Base-by-base conservation (phyloP, 2,329 filamentous ascomycete species). In the Cladophialophora chaetospira region DNA sequence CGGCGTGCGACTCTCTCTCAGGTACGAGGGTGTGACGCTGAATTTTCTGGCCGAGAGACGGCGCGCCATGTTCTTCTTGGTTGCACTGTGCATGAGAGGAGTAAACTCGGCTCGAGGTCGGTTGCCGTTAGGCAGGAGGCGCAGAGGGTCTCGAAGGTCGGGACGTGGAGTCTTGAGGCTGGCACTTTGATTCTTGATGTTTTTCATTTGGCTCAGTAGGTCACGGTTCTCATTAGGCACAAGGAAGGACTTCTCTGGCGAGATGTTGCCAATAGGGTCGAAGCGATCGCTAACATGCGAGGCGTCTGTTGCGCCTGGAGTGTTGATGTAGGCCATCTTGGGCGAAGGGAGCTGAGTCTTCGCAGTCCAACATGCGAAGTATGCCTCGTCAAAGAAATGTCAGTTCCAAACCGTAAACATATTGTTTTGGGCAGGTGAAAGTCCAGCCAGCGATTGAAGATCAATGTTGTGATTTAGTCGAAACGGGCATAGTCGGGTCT, bases 261-360 rank as follows among this genome's bases (percentile, higher is more conserved):
- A 95, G 65, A 93, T 86, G 67, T 91, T 88, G 71, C 95, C 91
- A 69, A 95, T 85, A 17, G 71, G 71, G 69, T 91, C 87, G 66
- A 85, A 78, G 76, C 75, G 82, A 74, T 73, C 85, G 78, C 72
- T 84, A 61, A 95, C 79, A 73, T 87, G 93, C 64, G 91, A 96
- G 73, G 85, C 86, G 81, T 97, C 91, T 69, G 91, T 88, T 60
- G 91, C 96, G 71, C 88, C 87, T 68, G 93, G 93, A 66, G 92
- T 95, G 75, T 94, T 88, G 74, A 96, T 81, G 69, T 86, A 87
- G 36, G 83, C 81, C 87, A 89, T 89, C 65, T 68, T 77, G 72
- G 19, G 72, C 70, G 68, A 71, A 71, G 68, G 71, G 70, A 55
- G 40, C 8, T 25, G 23, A 54, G 40, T 45, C 4, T 25, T 3